Percentiles rank a stretch among this genome's conserved stretches.
phyloP scores from a whole-genome alignment of 306 rosid genomes.

The Pyrus pyrifolia region DNA sequence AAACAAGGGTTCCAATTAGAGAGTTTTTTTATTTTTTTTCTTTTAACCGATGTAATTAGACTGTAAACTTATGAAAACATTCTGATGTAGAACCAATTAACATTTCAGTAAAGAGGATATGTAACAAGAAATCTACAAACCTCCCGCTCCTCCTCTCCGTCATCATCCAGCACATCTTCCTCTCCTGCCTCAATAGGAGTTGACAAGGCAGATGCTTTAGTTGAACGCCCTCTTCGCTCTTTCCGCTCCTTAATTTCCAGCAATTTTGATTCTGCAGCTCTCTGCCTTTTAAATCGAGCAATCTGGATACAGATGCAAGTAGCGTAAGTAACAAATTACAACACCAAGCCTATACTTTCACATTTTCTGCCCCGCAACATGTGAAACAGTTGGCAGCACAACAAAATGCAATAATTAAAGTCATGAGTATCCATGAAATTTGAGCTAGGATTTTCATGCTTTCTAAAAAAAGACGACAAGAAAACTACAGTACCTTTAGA shows the following conservation, averaged over 20 bases:
- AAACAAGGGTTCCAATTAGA: neutral
- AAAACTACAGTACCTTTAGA: conserved; percentile 44
- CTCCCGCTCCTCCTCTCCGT: conserved; percentile 97
- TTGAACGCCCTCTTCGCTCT: conserved; percentile 87
- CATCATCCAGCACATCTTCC: conserved; percentile 83
- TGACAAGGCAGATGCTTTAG: conserved; percentile 84
- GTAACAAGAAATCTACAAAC: conserved; percentile 27
- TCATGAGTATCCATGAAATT: neutral
- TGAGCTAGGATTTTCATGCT: neutral
- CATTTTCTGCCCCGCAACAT: neutral
- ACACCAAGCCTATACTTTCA: neutral
- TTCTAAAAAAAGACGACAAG: neutral
- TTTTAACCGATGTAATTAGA: neutral
- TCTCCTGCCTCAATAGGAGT: conserved; percentile 91
- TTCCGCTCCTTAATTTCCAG: conserved; percentile 90
- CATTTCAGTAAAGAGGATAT: neutral
- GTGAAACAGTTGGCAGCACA: neutral
- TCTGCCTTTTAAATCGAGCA: conserved; percentile 75
- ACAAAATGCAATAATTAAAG: neutral
- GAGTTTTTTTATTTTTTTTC: neutral
- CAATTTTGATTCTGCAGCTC: conserved; percentile 85
- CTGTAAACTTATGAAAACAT: neutral
- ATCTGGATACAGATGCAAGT: conserved; percentile 42
- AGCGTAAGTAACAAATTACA: conserved; percentile 12
- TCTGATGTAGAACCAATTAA: neutral